These are phyloP conservation scores for Kalmanozyma brasiliensis DNA, from an alignment of 1,284 basidiomycete species.

Conservation along the genomic window DNA sequence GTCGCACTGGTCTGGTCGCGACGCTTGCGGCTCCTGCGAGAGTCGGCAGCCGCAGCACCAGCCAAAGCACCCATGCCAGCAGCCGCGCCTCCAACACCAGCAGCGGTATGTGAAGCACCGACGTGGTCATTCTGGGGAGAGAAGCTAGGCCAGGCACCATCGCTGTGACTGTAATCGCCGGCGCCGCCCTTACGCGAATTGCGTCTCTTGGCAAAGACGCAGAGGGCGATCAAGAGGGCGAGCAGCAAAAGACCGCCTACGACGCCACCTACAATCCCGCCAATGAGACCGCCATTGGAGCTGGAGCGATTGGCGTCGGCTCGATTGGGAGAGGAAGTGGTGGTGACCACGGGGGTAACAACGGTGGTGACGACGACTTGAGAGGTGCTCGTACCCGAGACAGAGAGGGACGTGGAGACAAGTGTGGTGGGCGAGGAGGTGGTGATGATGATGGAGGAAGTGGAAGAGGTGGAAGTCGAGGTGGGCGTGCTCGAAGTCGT, in stretches of 20 bases:
- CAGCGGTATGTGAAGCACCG: slow-evolving; percentile 9
- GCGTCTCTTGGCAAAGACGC: slow-evolving; percentile 38
- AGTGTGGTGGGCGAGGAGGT: slow-evolving; percentile 41
- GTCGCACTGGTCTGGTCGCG: slow-evolving; percentile 39
- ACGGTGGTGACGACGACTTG: slow-evolving; percentile 32
- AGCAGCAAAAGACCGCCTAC: slow-evolving; percentile 54
- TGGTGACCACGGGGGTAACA: slow-evolving; percentile 38
- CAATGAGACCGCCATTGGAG: slow-evolving; percentile 56
- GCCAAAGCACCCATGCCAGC: slow-evolving; percentile 23
- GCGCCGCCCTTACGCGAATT: slow-evolving; percentile 47
- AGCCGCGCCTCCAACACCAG: slow-evolving; percentile 22
- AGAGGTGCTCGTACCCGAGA: slow-evolving; percentile 45
- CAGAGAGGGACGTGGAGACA: slow-evolving; percentile 30
- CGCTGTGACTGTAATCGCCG: slow-evolving; percentile 36
- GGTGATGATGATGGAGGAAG: slow-evolving; percentile 25
- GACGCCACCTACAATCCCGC: slow-evolving; percentile 60
- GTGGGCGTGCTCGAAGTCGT: slow-evolving; percentile 23
- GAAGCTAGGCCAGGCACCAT: slow-evolving; percentile 56
- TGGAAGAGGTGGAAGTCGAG: slow-evolving; percentile 20
- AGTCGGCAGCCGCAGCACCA: slow-evolving; percentile 28
- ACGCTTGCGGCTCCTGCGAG: slow-evolving; percentile 22
- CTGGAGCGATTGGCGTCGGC: slow-evolving; percentile 23
- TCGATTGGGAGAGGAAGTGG: slow-evolving; percentile 21
- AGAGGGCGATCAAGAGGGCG: slow-evolving; percentile 41
- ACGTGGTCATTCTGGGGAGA: slow-evolving; percentile 45